These are phyloP conservation scores for Agmasoma carcini DNA, from an alignment of 371 early-diverging fungal genomes.

Conservation along the genomic window DNA sequence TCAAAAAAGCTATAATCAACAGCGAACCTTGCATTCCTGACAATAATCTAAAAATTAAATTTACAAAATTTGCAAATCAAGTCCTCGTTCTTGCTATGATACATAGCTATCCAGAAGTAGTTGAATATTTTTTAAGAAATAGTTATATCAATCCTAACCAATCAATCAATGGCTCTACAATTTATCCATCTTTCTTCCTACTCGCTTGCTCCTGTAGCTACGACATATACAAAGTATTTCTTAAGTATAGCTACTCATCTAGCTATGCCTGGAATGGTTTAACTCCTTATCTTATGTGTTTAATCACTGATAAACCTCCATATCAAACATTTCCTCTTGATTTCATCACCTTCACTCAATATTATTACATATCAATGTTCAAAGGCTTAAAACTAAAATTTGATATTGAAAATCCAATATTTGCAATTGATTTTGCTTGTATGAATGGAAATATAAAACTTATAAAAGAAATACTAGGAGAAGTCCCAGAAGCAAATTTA, in stretches of 20 bases:
- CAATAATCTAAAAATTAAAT: background rate
- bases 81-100: constrained; percentile 47
- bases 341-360: constrained; percentile 32
- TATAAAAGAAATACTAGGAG: constrained; percentile 24
- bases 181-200: constrained; percentile 39
- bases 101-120: constrained; percentile 32
- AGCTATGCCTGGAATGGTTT: constrained; percentile 32
- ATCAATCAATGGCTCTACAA: constrained; percentile 30
- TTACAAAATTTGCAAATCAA: constrained; percentile 25
- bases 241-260: constrained; percentile 3
- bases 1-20: constrained; percentile 8
- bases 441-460: constrained; percentile 12
- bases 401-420: constrained; percentile 23
- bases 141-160: constrained; percentile 44
- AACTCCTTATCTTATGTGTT: constrained; percentile 24
- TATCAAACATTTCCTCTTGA: constrained; percentile 11
- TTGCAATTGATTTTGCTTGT: constrained; percentile 39
- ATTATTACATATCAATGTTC: constrained; percentile 1
- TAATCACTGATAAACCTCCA: background rate
- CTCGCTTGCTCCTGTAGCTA: constrained; percentile 26
- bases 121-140: constrained; percentile 40
- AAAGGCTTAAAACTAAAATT: constrained; percentile 13
- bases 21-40: background rate
- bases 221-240: constrained; percentile 10
- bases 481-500: constrained; percentile 12